A percentile compares a stretch with the other conserved stretches of the same genome.
These are phyloP conservation scores for Hemisphaericaspora xylofermentans DNA, from an alignment of 1,139 yeast species.

Conservation along the genomic window DNA sequence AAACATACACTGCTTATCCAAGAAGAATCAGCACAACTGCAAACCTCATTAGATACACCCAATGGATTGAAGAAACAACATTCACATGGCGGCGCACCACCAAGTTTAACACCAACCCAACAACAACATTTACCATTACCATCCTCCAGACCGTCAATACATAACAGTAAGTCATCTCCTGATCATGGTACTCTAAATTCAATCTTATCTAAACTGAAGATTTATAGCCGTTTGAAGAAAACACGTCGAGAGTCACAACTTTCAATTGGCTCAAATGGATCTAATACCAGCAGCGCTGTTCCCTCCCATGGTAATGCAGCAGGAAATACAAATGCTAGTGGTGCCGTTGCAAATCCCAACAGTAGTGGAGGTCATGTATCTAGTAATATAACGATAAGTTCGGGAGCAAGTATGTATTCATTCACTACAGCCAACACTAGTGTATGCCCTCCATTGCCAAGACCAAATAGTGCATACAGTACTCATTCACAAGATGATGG, in stretches of 20 bases:
- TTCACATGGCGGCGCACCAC: background rate
- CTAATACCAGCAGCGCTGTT: conserved; percentile 26
- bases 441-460: background rate
- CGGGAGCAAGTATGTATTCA: conserved; percentile 9
- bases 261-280: conserved; percentile 30
- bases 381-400: conserved; percentile 4
- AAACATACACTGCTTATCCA: conserved; percentile 28
- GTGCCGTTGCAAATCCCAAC: conserved; percentile 10
- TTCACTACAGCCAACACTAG: background rate
- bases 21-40: conserved; percentile 13
- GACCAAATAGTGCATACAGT: background rate
- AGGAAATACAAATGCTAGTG: background rate
- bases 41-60: background rate
- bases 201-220: conserved; percentile 36
- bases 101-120: background rate
- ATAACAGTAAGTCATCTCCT: background rate
- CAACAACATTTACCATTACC: conserved; percentile 1
- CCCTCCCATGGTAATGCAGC: conserved; percentile 6
- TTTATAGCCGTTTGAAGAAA: conserved; percentile 40
- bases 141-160: background rate
- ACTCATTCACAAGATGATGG: background rate
- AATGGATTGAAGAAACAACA: background rate
- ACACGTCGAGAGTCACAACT: conserved; percentile 41
- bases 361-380: conserved; percentile 22
- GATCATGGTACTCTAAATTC: conserved; percentile 26